Evolutionary conservation across 768 basidiomycete species (phyloP).

Genomic region (Russula sp.): DNA sequence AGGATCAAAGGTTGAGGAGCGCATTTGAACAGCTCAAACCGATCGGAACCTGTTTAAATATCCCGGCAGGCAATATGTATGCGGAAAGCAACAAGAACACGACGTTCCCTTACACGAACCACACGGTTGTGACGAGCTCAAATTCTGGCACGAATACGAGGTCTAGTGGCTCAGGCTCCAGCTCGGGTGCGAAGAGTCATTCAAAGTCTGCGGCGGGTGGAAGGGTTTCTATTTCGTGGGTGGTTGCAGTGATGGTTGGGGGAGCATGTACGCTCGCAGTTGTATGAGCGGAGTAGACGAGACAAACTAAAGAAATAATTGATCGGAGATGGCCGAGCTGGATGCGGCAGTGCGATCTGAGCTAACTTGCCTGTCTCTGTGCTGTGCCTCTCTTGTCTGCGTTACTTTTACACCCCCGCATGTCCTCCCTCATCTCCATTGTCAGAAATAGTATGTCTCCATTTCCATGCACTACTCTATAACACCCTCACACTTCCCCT

Average conservation of each 20-base stretch:
- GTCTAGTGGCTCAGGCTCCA: background rate
- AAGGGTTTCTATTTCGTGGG: background rate
- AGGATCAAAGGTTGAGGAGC: background rate
- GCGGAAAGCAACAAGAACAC: slow-evolving; percentile 72
- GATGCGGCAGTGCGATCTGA: background rate
- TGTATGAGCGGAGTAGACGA: no score
- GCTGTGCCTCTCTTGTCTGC: no score
- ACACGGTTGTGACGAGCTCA: slow-evolving; percentile 20
- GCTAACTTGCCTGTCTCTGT: no score
- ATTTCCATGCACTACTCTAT: background rate
- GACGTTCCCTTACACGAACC: slow-evolving; percentile 50
- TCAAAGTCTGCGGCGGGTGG: background rate
- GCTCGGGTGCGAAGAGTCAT: background rate
- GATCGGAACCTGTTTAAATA: slow-evolving; percentile 69
- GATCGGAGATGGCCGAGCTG: slow-evolving; percentile 10
- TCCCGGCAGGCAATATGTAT: slow-evolving; percentile 64
- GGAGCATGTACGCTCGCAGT: background rate
- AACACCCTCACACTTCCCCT: background rate
- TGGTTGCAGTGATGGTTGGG: background rate
- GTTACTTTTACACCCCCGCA: background rate
- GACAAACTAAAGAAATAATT: no score
- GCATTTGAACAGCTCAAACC: slow-evolving; percentile 45
- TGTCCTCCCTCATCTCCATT: slow-evolving; percentile 37
- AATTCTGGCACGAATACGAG: background rate
- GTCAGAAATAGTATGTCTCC: slow-evolving; percentile 35